Base-by-base conservation (phyloP, 768 basidiomycete genomes). In the Suillus tomentosus region DNA sequence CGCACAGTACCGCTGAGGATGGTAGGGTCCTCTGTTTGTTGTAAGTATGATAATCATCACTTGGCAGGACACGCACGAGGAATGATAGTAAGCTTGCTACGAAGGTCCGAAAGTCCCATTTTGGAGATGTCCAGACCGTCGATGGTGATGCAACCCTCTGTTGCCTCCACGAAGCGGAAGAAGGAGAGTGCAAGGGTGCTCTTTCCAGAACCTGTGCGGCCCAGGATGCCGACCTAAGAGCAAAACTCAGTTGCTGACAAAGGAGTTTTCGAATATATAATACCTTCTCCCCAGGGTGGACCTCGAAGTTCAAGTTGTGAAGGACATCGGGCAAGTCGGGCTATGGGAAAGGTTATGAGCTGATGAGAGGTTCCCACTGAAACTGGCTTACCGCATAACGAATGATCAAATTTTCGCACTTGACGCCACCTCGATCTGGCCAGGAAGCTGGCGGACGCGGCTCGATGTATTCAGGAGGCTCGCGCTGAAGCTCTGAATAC, bases 121-220 rank as follows among this genome's bases (percentile, higher is more conserved):
- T 82, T 81, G 36, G 92, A 81, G 64, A 94, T 94, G 68, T 95
- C 90, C 13, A 92, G 56, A n/a, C 81, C 90, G 71, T 95, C 94
- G 43, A 96, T 81, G 5, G 85, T 51, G 61, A 95, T 94, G 8
- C 80, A 80, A 7, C 94, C 94, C 68, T 88, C 81, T 0, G 86
- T 87, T 1, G 94, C 87, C 71, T 96, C 93, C n/a, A 96, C 92
- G 71, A 94, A 92, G 27, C 91, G 85, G 85, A 96, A 94, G 78
- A 95, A 91, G 9, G 90, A 90, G 14, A 95, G 79, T 0, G 92
- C 92, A 14, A 92, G 80, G 2, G 92, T 93, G 68, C 89, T 90
- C 78, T 94, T 94, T 40, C 92, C 91, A 9, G 87, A 87, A 19
- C 87, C 77, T 1, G 89, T 91, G 64, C 89, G 79, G 53, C 89